Evolutionary conservation across 495 filamentous ascomycete species (phyloP), one percentile per base, ranked within the genome.

Genomic region (Talaromyces liani): DNA sequence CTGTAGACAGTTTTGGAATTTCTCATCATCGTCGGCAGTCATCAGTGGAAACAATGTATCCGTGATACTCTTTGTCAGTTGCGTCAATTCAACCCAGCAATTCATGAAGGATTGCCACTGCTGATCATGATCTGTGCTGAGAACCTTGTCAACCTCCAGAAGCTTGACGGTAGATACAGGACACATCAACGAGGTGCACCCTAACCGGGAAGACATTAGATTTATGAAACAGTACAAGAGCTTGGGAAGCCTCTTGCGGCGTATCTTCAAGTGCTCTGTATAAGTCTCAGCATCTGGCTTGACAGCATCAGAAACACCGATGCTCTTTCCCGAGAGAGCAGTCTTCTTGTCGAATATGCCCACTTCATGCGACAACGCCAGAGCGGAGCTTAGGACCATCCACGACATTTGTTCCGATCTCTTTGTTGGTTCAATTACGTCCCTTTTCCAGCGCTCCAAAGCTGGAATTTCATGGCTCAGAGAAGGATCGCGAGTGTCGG

Each of bases 321-420:
- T 56, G 60, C 5, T 29, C n/a, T 34, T 58, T 47, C 20, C 33
- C 14, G 36, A 41, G 54, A 6, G 16, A 16, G 22, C 16, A 36
- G 18, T 18, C 29, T 65, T 3, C 25, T 66, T 56, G 39, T 72
- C 68, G 65, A 79, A 77, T 5, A 73, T 62, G 1, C 72, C 73
- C 2, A 78, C 66, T 63, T 78, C 77, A 58, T 79, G 73, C 3
- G 74, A 71, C 9, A 79, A 69, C 4, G 73, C 71, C 22, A 78
- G 53, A 2, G 74, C 75, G 55, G 69, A 70, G 31, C 73, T 71
- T 45, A 79, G 66, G 39, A 70, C 49, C 72, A 78, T 78, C 76
- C 76, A 80, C 1, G 76, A 75, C 75, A 79, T 79, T 4, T 72
- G 71, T 51, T 78, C 77, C 3, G 71, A 72, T 53, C 75, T 66